A percentile compares a stretch with the other conserved stretches of the same genome.
phyloP scores from a whole-genome alignment of 495 filamentous ascomycete species.

The Penicillium angulare region DNA sequence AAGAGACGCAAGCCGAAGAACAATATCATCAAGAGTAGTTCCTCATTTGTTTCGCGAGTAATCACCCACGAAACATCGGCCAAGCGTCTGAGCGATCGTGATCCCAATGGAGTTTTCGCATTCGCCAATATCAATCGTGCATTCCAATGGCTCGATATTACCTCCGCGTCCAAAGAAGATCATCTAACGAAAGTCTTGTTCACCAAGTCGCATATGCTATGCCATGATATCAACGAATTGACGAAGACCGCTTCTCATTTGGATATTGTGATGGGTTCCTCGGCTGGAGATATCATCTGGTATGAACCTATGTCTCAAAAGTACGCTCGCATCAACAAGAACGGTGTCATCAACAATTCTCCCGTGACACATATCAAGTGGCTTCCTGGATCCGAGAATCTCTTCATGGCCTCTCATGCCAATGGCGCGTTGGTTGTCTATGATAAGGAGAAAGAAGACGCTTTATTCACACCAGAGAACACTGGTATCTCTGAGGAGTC shows the following conservation, averaged over 20 bases:
- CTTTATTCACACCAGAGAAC: slow-evolving; percentile 62
- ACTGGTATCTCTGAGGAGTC: slow-evolving; percentile 42
- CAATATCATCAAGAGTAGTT: slow-evolving; percentile 97
- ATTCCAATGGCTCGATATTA: slow-evolving; percentile 80
- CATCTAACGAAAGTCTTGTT: slow-evolving; percentile 93
- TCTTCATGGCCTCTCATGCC: slow-evolving; percentile 90
- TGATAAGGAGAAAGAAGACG: slow-evolving; percentile 98
- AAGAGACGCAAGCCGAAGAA: slow-evolving; percentile 93
- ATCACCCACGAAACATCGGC: slow-evolving; percentile 79
- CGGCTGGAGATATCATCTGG: slow-evolving; percentile 96
- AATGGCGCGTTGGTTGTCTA: slow-evolving; percentile 94
- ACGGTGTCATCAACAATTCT: slow-evolving; percentile 82
- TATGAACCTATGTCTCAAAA: slow-evolving; percentile 97
- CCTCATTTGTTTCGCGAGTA: slow-evolving; percentile 93
- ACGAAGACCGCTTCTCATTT: slow-evolving; percentile 79
- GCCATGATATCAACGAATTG: slow-evolving; percentile 84
- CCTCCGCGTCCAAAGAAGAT: slow-evolving; percentile 62
- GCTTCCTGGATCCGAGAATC: slow-evolving; percentile 90
- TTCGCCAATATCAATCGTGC: slow-evolving; percentile 95
- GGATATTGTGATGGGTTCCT: slow-evolving; percentile 93
- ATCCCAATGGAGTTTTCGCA: slow-evolving; percentile 74
- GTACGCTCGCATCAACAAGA: slow-evolving; percentile 95
- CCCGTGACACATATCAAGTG: slow-evolving; percentile 86
- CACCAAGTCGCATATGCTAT: slow-evolving; percentile 91
- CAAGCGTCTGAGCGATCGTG: slow-evolving; percentile 77